Base-by-base conservation (phyloP, 768 basidiomycete species). In the Udeniomyces megalosporus region DNA sequence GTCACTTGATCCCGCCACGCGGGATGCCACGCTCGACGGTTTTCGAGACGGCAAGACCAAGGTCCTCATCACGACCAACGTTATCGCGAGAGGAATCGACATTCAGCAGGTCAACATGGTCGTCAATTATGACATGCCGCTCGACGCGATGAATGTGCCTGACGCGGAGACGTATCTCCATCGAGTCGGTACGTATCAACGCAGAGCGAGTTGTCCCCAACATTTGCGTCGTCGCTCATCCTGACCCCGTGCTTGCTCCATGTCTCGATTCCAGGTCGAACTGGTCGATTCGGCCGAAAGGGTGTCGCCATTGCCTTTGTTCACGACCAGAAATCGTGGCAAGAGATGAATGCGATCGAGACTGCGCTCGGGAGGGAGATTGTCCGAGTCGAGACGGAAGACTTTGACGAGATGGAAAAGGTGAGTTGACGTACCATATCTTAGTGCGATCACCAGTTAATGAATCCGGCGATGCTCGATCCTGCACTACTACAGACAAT, bases 71-170 rank as follows among this genome's bases (percentile, higher is more conserved):
- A 97, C 95, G 57, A 99, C 95, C 44, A 99, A 99, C 74, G 95
- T 99, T 70, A 86, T 97, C 66, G 92, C 95, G 1, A 84, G 95
- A 20, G 95, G 95, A 47, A 97, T 99, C 76, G 95, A 99, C 70
- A 95, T 99, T 70, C 79, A 90, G 60, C 93, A 96, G 77, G 95
- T 99, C 69, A 99, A 96, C 78, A 91, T 99, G 91, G 93, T 97
- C n/a, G 90, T 99, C 74, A 97, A 97, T 76, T 99, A 97, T 71
- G 92, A 96, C 71, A 80, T 95, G 29, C 91, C 92, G 0, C 76
- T 90, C 50, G 82, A 87, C 65, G 79, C 62, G 1, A 56, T 62
- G 73, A 67, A 77, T 75, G 62, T 68, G 63, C 89, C 90, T 0
- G 95, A 99, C 71, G 79, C 91, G 50, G 95, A 97, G 77, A 97